Percentiles rank a stretch among this genome's conserved stretches.
Evolutionary conservation across 768 basidiomycete species (phyloP).

Genomic region (Collybia sordida): DNA sequence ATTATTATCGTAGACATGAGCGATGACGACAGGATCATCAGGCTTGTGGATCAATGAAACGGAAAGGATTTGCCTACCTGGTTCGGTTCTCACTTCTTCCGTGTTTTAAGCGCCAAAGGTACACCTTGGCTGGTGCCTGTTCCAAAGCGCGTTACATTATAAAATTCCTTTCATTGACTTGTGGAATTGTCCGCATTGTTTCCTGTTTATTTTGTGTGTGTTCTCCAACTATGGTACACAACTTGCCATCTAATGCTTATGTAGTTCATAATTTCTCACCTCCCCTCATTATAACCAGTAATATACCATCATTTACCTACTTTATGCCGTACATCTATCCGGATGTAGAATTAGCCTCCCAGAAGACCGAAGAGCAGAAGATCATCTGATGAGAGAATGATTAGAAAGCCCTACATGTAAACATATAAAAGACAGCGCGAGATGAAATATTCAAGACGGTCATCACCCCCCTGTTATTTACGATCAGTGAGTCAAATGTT

Average conservation of each 20-base stretch:
- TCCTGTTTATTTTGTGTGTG: neutral
- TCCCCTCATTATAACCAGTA: too few species aligned
- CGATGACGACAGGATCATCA: constrained; percentile 59
- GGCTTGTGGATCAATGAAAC: constrained; percentile 59
- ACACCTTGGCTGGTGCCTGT: constrained; percentile 52
- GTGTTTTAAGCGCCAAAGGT: constrained; percentile 49
- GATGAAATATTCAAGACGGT: too few species aligned
- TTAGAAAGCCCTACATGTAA: too few species aligned
- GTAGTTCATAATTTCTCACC: too few species aligned
- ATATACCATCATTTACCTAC: too few species aligned
- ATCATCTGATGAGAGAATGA: too few species aligned
- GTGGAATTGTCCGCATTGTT: neutral
- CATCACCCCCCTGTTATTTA: too few species aligned
- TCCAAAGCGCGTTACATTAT: constrained; percentile 34
- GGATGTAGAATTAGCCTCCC: too few species aligned
- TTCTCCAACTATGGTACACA: neutral
- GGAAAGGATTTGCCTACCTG: constrained; percentile 52
- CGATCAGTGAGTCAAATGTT: too few species aligned
- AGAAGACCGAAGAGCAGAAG: too few species aligned
- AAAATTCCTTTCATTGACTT: neutral
- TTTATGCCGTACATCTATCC: too few species aligned
- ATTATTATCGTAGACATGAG: constrained; percentile 65
- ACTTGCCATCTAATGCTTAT: neutral
- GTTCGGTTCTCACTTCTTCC: constrained; percentile 47
- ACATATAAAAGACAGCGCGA: too few species aligned